phyloP scores from a whole-genome alignment of 768 basidiomycete genomes.

The Pulveroboletus sp. region DNA sequence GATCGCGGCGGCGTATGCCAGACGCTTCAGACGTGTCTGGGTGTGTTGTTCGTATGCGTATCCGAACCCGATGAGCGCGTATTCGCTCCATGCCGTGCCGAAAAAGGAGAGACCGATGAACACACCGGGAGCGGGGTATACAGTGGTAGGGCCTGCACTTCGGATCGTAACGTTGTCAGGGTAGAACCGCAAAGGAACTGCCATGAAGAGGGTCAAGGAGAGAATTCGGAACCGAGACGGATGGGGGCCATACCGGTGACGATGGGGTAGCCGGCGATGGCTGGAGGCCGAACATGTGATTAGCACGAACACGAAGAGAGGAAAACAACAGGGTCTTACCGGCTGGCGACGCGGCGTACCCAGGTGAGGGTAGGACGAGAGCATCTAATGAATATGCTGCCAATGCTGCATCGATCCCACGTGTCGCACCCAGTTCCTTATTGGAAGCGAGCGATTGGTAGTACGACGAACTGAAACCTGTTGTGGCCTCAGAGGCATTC shows the following conservation, averaged over 20 bases:
- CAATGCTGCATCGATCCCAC: constrained; percentile 53
- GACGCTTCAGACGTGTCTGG: constrained; percentile 44
- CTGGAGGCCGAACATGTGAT: constrained; percentile 4
- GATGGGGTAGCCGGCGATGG: constrained; percentile 35
- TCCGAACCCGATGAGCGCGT: constrained; percentile 37
- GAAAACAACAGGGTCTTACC: constrained; percentile 3
- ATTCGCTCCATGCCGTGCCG: constrained; percentile 44
- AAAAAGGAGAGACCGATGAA: constrained; percentile 41
- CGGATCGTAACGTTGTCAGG: constrained; percentile 30
- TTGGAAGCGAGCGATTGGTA: constrained; percentile 44
- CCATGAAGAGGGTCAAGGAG: neutral
- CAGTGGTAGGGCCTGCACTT: constrained; percentile 33
- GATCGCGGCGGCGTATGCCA: constrained; percentile 50
- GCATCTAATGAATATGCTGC: constrained; percentile 45
- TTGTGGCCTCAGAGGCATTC: constrained; percentile 24
- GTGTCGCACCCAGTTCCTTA: constrained; percentile 44
- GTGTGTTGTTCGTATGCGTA: constrained; percentile 55
- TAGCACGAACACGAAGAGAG: neutral
- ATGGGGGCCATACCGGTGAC: constrained; percentile 24
- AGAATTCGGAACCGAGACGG: neutral
- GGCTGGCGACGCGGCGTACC: constrained; percentile 18
- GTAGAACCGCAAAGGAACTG: constrained; percentile 39
- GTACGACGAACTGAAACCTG: constrained; percentile 32
- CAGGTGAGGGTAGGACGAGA: constrained; percentile 42
- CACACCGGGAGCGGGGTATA: constrained; percentile 37